These are phyloP conservation scores for Globisporangium radiosum DNA, from an alignment of 352 stramenopile genomes.

Conservation along the genomic window DNA sequence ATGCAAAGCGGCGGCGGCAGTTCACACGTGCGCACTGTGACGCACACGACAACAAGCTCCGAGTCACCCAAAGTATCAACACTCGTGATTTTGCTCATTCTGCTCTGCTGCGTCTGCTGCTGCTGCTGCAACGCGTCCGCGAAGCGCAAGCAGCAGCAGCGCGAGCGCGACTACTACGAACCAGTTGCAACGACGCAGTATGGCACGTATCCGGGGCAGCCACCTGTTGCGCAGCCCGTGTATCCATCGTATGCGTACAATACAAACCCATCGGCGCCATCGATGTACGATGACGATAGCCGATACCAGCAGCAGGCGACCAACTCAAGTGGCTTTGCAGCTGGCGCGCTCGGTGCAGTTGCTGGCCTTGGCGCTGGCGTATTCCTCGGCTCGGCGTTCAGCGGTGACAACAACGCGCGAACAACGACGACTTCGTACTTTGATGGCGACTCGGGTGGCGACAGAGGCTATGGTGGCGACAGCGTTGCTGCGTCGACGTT, in stretches of 20 bases:
- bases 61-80: constrained; percentile 16
- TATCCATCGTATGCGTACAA: constrained; percentile 36
- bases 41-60: constrained; percentile 25
- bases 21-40: constrained; percentile 15
- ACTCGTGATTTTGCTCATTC: constrained; percentile 35
- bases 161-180: constrained; percentile 24
- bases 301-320: constrained; percentile 10
- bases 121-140: constrained; percentile 37
- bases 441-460: constrained; percentile 24
- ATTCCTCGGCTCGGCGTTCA: constrained; percentile 36
- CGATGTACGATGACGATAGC: constrained; percentile 14
- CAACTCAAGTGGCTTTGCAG: constrained; percentile 17
- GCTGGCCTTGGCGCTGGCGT: constrained; percentile 45
- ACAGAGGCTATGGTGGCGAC: constrained; percentile 6
- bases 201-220: constrained; percentile 18
- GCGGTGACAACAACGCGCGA: constrained; percentile 13
- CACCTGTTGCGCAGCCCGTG: constrained; percentile 12
- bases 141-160: constrained; percentile 16
- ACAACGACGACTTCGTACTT: constrained; percentile 25
- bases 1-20: constrained; percentile 7
- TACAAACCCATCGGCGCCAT: constrained; percentile 24
- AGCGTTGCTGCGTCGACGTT: constrained; percentile 25
- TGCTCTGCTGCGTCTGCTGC: constrained; percentile 51
- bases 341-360: constrained; percentile 36
- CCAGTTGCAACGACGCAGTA: constrained; percentile 22